Conservation (phyloP, 805 yeast genomes). For the Priceomyces fermenticarens region DNA sequence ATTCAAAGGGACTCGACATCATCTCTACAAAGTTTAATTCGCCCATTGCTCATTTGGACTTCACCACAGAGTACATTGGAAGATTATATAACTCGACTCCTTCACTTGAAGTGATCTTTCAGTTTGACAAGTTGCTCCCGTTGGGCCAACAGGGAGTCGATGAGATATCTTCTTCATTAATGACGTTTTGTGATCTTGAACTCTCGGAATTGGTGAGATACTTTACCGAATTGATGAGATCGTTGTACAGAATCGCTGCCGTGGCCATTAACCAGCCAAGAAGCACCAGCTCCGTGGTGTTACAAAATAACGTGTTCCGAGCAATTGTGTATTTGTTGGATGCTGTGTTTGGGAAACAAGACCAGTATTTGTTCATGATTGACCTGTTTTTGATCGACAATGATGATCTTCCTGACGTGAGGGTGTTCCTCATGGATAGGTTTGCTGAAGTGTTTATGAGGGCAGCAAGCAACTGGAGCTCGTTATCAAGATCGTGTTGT, state of each 20-base stretch:
- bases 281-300: conserved; percentile 23
- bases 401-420: conserved; percentile 45
- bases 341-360: conserved; percentile 61
- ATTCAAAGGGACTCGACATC: conserved; percentile 44
- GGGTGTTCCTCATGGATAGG: conserved; percentile 46
- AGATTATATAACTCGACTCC: conserved; percentile 57
- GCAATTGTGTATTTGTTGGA: conserved; percentile 61
- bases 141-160: conserved; percentile 37
- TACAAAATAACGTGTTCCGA: conserved; percentile 44
- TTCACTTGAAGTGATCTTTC: conserved; percentile 51
- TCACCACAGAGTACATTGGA: conserved; percentile 68
- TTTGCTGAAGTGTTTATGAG: conserved; percentile 46
- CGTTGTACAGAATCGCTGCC: conserved; percentile 32
- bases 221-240: conserved; percentile 54
- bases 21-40: conserved; percentile 32
- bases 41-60: conserved; percentile 47
- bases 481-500: conserved; percentile 61
- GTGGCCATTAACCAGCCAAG: conserved; percentile 20
- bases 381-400: conserved; percentile 44
- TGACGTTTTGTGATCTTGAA: conserved; percentile 52
- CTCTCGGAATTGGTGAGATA: conserved; percentile 52
- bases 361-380: conserved; percentile 57
- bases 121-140: conserved; percentile 49
- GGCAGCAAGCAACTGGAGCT: conserved; percentile 57
- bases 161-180: conserved; percentile 46